phyloP scores from a whole-genome alignment of 2,329 filamentous ascomycete genomes.

The Westerdykella aurantiaca region DNA sequence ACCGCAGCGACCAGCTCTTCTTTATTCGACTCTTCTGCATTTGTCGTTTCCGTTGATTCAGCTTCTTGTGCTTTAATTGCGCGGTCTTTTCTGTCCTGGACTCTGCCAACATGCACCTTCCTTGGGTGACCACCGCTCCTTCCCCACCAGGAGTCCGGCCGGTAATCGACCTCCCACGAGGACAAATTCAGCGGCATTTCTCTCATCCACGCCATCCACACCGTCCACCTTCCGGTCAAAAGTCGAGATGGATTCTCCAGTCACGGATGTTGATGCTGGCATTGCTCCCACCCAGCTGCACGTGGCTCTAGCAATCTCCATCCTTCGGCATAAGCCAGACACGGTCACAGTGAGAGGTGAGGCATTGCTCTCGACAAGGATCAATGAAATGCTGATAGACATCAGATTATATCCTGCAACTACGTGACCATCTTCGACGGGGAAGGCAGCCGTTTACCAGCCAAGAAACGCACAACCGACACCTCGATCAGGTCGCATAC shows the following conservation, averaged over 20 bases:
- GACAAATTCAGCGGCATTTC: neutral
- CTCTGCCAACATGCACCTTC: neutral
- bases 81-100: no score
- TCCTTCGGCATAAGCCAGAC: conserved; percentile 37
- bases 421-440: conserved; percentile 33
- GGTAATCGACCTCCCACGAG: neutral
- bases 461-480: conserved; percentile 18
- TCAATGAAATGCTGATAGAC: conserved; percentile 1
- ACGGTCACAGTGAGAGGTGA: conserved; percentile 29
- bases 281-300: conserved; percentile 20
- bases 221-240: no score
- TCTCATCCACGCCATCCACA: neutral
- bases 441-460: conserved; percentile 15
- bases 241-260: neutral
- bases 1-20: no score
- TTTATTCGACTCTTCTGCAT: no score
- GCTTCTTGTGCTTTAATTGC: no score
- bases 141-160: neutral
- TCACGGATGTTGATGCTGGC: neutral
- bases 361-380: neutral
- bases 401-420: conserved; percentile 28
- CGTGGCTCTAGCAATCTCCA: conserved; percentile 30
- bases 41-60: no score
- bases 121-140: conserved; percentile 1
- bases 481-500: conserved; percentile 38